Base-by-base conservation (phyloP, 352 stramenopile species). In the Globisporangium viniferum region DNA sequence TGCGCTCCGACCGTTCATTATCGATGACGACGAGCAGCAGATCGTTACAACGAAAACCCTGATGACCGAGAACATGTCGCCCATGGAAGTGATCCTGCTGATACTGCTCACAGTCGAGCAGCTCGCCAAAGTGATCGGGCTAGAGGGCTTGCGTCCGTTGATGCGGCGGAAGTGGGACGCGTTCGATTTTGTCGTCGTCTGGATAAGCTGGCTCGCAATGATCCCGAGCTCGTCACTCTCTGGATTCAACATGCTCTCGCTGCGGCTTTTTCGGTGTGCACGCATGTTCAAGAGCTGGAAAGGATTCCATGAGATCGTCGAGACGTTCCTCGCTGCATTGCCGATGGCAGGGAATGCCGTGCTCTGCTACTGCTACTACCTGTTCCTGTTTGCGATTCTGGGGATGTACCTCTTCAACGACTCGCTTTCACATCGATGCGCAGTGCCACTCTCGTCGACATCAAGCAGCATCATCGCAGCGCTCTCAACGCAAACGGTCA, bases 351-450 rank as follows among this genome's bases (percentile, higher is more conserved):
- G 60, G 0, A 92, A 92, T 48, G 84, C 88, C 8, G 69, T 93
- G 24, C 73, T 93, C 0, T 94, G 86, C 66, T 95, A 93, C 64
- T 85, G 78, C 60, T 95, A 95, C 73, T 95, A 94, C 60, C 75
- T 95, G 8, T 91, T 94, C 64, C 69, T 95, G 29, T 95, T 95
- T 59, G 86, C 86, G 9, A 92, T 94, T 41, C 73, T 95, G 18
- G 86, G 86, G 2, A 93, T 95, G 86, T 95, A 95, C 68, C 71
- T 95, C 2, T 95, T 95, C 74, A 89, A 90, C 61, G 85, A 94
- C 60, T 90, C 86, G 3, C 70, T 95, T 6, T 89, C 87, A 27
- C 76, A 93, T 69, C 82, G 86, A 8, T 95, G 88, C 49, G 84
- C 85, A 0, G 39, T 64, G 10, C 64, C 56, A 5, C 27, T 83